Conservation (phyloP, 1,284 basidiomycete genomes). For the Phlebopus sp. region DNA sequence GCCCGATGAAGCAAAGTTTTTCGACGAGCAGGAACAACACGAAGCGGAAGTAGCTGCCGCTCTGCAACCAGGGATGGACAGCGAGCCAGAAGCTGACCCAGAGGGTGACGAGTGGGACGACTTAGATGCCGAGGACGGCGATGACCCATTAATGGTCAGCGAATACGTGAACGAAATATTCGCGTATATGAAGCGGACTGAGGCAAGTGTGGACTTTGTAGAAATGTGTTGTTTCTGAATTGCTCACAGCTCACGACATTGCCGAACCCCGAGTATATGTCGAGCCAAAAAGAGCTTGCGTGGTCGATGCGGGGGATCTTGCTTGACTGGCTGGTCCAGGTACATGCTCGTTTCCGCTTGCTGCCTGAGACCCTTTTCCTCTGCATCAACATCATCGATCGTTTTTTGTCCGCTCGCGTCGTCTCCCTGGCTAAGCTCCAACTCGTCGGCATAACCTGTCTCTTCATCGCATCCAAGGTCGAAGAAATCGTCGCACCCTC, state of each 20-base stretch:
- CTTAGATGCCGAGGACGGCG: conserved; percentile 89
- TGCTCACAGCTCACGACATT: conserved; percentile 67
- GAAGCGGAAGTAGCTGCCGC: conserved; percentile 33
- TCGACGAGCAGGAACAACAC: conserved; percentile 28
- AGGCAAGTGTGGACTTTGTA: conserved; percentile 42
- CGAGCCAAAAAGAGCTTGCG: conserved; percentile 83
- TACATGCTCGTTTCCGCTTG: conserved; percentile 91
- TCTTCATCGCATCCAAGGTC: conserved; percentile 94
- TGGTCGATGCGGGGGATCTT: conserved; percentile 96
- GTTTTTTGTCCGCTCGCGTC: conserved; percentile 88
- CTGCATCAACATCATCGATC: conserved; percentile 93
- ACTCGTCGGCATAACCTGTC: conserved; percentile 90
- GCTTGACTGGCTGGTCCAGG: conserved; percentile 96
- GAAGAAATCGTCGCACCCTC: conserved; percentile 95
- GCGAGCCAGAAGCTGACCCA: conserved; percentile 56
- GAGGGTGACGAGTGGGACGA: conserved; percentile 76
- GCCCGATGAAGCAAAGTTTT: conserved; percentile 48
- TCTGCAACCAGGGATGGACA: conserved; percentile 39
- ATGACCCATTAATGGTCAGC: conserved; percentile 95
- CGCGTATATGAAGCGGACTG: conserved; percentile 80
- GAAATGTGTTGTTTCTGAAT: conserved; percentile 3
- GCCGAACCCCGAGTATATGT: conserved; percentile 90
- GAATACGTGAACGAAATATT: conserved; percentile 97
- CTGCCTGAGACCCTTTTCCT: conserved; percentile 96
- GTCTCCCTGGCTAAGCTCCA: conserved; percentile 93